phyloP scores from a whole-genome alignment of 1,284 basidiomycete species.

The Apiotrichum akiyoshidainum region DNA sequence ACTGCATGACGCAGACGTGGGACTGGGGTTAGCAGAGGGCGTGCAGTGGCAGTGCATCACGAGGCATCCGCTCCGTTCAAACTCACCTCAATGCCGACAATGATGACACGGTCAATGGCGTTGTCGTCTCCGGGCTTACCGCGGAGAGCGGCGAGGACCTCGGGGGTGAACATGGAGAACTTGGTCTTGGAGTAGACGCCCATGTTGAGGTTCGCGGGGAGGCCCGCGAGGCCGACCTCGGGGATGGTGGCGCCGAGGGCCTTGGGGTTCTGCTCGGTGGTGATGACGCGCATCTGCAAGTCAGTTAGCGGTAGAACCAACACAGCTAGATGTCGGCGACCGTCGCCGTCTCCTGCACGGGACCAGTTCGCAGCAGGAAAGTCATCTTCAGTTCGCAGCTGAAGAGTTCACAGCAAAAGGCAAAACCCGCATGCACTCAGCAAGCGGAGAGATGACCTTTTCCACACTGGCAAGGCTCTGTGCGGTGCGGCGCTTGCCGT shows the following conservation, averaged over 20 bases:
- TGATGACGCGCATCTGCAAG: constrained; percentile 11
- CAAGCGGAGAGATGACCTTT: too few relatives aligned
- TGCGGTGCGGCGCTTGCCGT: too few relatives aligned
- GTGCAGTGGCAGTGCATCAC: neutral
- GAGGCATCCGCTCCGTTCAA: neutral
- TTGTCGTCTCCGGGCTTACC: constrained; percentile 11
- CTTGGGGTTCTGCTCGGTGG: constrained; percentile 77
- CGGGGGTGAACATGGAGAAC: constrained; percentile 78
- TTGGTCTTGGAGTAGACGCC: constrained; percentile 65
- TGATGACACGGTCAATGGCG: constrained; percentile 54
- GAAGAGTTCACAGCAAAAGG: too few relatives aligned
- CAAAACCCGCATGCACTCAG: too few relatives aligned
- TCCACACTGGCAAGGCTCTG: too few relatives aligned
- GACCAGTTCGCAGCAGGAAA: too few relatives aligned
- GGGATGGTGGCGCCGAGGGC: constrained; percentile 70
- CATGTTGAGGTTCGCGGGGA: constrained; percentile 49
- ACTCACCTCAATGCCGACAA: constrained; percentile 73
- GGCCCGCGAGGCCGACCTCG: constrained; percentile 55
- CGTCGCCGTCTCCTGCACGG: too few relatives aligned
- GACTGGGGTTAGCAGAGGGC: constrained; percentile 49
- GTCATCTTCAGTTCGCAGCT: too few relatives aligned
- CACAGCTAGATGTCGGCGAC: too few relatives aligned
- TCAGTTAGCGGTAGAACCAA: too few relatives aligned
- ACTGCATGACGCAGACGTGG: constrained; percentile 86
- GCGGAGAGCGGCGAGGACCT: constrained; percentile 59